Evolutionary conservation across 495 filamentous ascomycete species (phyloP).

Genomic region (Penicillium ucsense): DNA sequence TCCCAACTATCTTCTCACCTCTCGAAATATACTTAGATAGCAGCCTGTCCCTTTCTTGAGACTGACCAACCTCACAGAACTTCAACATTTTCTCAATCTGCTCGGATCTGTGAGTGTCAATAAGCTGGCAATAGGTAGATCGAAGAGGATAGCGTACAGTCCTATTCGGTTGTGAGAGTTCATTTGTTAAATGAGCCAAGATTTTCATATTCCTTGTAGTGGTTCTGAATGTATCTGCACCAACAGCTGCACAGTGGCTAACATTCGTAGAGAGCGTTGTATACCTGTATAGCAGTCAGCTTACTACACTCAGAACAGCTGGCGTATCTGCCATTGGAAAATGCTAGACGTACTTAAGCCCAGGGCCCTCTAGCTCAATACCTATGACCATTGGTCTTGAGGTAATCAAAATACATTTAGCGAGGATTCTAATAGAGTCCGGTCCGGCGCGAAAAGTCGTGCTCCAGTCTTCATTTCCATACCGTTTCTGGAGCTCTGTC

Average conservation of each 20-base stretch:
- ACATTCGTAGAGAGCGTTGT: slow-evolving; percentile 1
- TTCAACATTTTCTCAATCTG: slow-evolving; percentile 1
- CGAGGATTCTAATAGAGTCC: slow-evolving; percentile 1
- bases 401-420: slow-evolving; percentile 1
- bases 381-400: slow-evolving; percentile 1
- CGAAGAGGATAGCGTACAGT: background rate
- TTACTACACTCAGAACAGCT: slow-evolving; percentile 1
- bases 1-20: background rate
- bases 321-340: background rate
- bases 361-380: background rate
- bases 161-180: background rate
- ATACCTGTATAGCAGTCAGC: slow-evolving; percentile 1
- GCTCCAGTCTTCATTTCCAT: slow-evolving; percentile 1
- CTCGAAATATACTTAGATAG: slow-evolving; percentile 1
- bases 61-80: slow-evolving; percentile 1
- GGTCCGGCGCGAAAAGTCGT: slow-evolving; percentile 1
- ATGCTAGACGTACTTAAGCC: background rate
- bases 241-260: slow-evolving; percentile 1
- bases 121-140: background rate
- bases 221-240: slow-evolving; percentile 1
- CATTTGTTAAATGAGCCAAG: slow-evolving; percentile 1
- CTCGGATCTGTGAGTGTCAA: background rate
- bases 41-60: background rate
- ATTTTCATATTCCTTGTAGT: background rate
- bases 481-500: background rate